Base-by-base conservation (phyloP, 495 filamentous ascomycete genomes). In the Aspergillus saccharolyticus region DNA sequence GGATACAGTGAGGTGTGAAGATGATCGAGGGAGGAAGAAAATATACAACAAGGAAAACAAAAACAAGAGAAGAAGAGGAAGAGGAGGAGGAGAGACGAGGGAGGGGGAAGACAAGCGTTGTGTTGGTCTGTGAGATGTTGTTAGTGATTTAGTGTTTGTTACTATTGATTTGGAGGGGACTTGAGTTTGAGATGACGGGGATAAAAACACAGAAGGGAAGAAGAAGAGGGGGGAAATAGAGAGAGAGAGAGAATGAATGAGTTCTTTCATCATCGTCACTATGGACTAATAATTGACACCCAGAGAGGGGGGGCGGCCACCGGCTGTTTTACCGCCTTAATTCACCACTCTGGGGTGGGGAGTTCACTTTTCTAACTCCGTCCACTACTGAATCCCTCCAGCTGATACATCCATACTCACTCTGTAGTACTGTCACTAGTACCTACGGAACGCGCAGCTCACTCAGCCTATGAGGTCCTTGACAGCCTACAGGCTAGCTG, bases 1-100 rank as follows among this genome's bases (percentile, higher is more conserved):
- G 19, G 22, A 12, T 19, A 21, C 48, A 53, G 58, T 42, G 25
- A 55, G 45, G 28, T 39, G n/a, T 48, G n/a, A n/a, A n/a, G n/a
- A n/a, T n/a, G n/a, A n/a, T 39, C 43, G 42, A 55, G 43, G 49
- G 54, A 24, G 33, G n/a, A 24, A 20, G 24, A 55, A 1, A 14
- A 24, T 30, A 43, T 19, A 53, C 4, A 39, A 2, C 10, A 52
- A 52, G n/a, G 22, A 17, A 33, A 39, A 18, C n/a, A 39, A 52
- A 2, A 52, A 17, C 21, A 51, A 53, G 33, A 20, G 25, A 39
- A 17, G n/a, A 30, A 53, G 18, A 20, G n/a, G 14, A 42, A 43
- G 18, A 42, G 43, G 49, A 47, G n/a, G 28, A 49, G 44, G 25
- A 28, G 25, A 28, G 9, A 9, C 3, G 25, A 28, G 60, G 48